Evolutionary conservation across 1,284 basidiomycete genomes (phyloP), one percentile per base, ranked within the genome.

Genomic region (Inonotus hispidus): DNA sequence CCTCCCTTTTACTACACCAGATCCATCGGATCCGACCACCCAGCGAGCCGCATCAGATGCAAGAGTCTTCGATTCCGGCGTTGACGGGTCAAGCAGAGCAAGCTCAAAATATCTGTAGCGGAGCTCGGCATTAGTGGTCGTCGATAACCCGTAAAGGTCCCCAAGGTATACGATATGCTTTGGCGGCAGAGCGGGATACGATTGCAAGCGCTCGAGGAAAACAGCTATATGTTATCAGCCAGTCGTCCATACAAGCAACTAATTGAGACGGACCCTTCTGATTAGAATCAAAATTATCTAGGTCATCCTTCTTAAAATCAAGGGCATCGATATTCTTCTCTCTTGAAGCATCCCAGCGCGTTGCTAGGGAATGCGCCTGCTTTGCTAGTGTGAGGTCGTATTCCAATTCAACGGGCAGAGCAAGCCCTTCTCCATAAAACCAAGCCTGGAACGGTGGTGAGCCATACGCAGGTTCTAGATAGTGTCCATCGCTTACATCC

Each of bases 371-470:
- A 66, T 85, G 88, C 3, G 88, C 83, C 55, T 83, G 76, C 62
- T 85, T 78, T 0, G 93, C 93, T 19, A 98, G 79, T 0, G 88
- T 83, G 35, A 82, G 81, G 69, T 98, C 94, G 68, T 96, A 98
- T 66, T 88, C 79, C 74, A 94, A 82, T 69, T 90, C 77, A 1
- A 88, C 91, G 0, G 93, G 93, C 16, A 97, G 81, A 63, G 86
- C 78, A 7, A 80, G 65, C 0, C 94, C 93, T 71, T 90, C 87
- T 45, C 95, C 95, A 68, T 90, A 83, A 49, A 97, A 77, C 95
- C 95, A 98, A 46, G 82, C 87, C 82, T 93, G 67, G 5, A 25
- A 25, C n/a, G 14, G 10, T 49, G 27, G 7, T 16, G 61, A 63
- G 64, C 68, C 25, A 46, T 35, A 6, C 8, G 8, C 27, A 8